A percentile compares a stretch with the other conserved stretches of the same genome.
Conservation (phyloP, 2,329 filamentous ascomycete species). For the Acrodontium crateriforme region DNA sequence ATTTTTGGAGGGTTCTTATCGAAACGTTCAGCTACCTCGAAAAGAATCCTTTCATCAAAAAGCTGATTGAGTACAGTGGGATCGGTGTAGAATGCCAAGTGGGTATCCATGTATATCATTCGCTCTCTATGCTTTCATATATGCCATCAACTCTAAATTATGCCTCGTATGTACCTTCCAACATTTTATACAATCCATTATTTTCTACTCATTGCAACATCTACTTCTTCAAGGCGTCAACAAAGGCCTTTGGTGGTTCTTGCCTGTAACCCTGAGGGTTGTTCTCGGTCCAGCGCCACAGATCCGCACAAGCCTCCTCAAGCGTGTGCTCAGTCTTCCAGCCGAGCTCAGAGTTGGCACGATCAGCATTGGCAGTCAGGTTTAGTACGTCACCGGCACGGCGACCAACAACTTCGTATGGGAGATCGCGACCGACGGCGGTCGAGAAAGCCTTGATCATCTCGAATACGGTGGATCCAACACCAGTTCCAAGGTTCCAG, state of each 20-base stretch:
- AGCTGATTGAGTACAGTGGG: too few species aligned
- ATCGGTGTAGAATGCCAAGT: too few species aligned
- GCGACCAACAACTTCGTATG: conserved; percentile 73
- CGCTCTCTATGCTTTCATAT: too few species aligned
- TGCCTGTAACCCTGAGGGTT: conserved; percentile 93
- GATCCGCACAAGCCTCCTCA: conserved; percentile 82
- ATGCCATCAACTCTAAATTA: too few species aligned
- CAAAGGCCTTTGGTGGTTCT: conserved; percentile 68
- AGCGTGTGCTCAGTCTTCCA: conserved; percentile 88
- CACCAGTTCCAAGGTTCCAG: conserved; percentile 93
- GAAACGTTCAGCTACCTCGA: too few species aligned
- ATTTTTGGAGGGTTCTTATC: too few species aligned
- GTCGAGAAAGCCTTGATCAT: conserved; percentile 90
- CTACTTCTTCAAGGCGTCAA: conserved; percentile 38
- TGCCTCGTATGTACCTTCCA: too few species aligned
- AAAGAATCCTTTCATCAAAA: too few species aligned
- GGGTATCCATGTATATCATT: too few species aligned
- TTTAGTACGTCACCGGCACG: conserved; percentile 85
- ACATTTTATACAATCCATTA: too few species aligned
- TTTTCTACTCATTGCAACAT: too few species aligned
- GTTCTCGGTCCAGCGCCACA: conserved; percentile 96
- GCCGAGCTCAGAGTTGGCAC: conserved; percentile 75
- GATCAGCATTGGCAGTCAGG: conserved; percentile 77
- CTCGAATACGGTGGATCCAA: conserved; percentile 89
- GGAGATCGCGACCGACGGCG: conserved; percentile 71